Evolutionary conservation across 495 filamentous ascomycete species (phyloP).

Genomic region (Penicillium pancosmium): DNA sequence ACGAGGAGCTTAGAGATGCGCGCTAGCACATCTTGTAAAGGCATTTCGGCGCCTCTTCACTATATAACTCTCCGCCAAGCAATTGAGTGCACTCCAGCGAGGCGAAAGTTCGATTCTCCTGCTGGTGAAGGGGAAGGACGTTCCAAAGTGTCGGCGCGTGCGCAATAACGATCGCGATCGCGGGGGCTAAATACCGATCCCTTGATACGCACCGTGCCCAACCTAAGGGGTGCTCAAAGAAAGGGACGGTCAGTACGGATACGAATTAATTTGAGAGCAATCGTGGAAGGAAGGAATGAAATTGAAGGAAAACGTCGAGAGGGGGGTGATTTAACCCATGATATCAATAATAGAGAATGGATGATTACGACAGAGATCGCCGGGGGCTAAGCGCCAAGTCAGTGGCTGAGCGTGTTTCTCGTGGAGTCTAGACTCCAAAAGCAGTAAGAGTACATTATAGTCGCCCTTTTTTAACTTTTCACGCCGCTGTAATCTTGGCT

Average conservation of each 20-base stretch:
- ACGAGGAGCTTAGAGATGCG: conserved; percentile 42
- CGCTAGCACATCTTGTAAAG: conserved; percentile 8
- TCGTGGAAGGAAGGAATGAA: too few relatives aligned
- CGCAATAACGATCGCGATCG: not conserved
- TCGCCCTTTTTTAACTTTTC: too few relatives aligned
- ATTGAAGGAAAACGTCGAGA: too few relatives aligned
- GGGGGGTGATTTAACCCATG: too few relatives aligned
- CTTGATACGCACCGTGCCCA: not conserved
- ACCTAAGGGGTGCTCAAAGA: not conserved
- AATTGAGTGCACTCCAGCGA: not conserved
- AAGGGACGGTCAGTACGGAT: not conserved
- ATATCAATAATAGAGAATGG: too few relatives aligned
- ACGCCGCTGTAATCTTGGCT: too few relatives aligned
- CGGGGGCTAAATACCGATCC: conserved; percentile 8
- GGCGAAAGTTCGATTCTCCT: not conserved
- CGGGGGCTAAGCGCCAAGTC: too few relatives aligned
- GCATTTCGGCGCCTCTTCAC: not conserved
- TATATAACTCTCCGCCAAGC: not conserved
- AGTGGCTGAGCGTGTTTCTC: too few relatives aligned
- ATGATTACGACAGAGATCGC: too few relatives aligned
- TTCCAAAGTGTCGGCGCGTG: not conserved
- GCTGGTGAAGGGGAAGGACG: not conserved
- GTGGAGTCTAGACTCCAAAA: too few relatives aligned
- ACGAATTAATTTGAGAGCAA: too few relatives aligned
- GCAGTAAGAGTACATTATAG: too few relatives aligned